Evolutionary conservation across 2,329 filamentous ascomycete genomes (phyloP).

Genomic region (Colletotrichum coccodes): DNA sequence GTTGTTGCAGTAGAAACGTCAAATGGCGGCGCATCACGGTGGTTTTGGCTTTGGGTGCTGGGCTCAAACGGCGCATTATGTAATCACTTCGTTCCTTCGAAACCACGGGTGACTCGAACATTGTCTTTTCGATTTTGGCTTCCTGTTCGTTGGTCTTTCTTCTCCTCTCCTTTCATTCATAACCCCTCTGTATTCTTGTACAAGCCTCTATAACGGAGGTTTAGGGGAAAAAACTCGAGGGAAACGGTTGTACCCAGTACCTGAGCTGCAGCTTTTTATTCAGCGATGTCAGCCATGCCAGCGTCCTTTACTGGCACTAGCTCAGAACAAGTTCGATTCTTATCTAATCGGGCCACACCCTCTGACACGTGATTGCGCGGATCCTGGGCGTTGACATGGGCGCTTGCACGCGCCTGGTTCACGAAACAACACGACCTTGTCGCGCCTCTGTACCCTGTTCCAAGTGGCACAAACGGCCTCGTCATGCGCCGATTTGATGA

Average conservation of each 20-base stretch:
- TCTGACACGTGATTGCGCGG: conserved; percentile 41
- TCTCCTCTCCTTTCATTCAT: too few species aligned
- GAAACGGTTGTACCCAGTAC: neutral
- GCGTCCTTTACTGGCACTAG: too few species aligned
- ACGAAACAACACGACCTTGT: conserved; percentile 17
- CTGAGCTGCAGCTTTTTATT: neutral
- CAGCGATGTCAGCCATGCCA: neutral
- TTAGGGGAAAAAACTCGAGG: too few species aligned
- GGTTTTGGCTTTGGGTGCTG: conserved; percentile 32
- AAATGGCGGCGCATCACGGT: neutral
- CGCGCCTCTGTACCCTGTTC: conserved; percentile 4
- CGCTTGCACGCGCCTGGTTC: neutral
- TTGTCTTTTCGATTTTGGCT: neutral
- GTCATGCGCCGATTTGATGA: neutral
- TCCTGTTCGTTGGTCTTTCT: too few species aligned
- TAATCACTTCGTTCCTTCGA: neutral
- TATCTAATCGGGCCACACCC: conserved; percentile 6
- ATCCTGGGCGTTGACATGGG: conserved; percentile 2
- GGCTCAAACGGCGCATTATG: neutral
- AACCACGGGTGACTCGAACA: neutral
- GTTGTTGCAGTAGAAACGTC: neutral
- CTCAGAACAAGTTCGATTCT: too few species aligned
- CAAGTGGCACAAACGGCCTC: conserved; percentile 5
- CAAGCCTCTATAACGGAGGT: too few species aligned
- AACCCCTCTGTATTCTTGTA: too few species aligned